Conservation (phyloP, 2,329 filamentous ascomycete species). For the Xylariaceae sp. region DNA sequence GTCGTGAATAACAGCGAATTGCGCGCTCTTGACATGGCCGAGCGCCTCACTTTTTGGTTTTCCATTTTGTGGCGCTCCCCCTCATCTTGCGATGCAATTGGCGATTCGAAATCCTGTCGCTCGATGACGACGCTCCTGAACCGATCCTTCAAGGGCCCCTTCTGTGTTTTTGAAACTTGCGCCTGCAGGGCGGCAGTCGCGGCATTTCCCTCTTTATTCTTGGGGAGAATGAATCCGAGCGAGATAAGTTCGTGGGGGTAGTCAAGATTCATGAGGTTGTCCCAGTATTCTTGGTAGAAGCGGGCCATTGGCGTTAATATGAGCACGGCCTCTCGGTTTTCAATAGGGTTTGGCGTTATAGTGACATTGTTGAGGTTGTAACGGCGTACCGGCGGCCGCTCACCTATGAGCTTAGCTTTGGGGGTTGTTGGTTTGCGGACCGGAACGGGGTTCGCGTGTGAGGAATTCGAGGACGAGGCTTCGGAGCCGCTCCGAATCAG, state of each 20-base stretch:
- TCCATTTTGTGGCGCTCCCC: constrained; percentile 84
- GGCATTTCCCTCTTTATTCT: constrained; percentile 83
- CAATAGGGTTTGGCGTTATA: constrained; percentile 66
- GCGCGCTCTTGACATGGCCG: constrained; percentile 86
- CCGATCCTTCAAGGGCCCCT: constrained; percentile 69
- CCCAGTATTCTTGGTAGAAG: constrained; percentile 95
- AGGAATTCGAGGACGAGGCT: constrained; percentile 16
- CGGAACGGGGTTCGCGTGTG: constrained; percentile 39
- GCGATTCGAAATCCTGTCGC: constrained; percentile 87
- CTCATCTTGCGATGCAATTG: constrained; percentile 75
- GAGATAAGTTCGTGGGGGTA: constrained; percentile 96
- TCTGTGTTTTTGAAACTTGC: constrained; percentile 79
- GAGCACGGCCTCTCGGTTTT: constrained; percentile 78
- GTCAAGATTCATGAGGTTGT: constrained; percentile 74
- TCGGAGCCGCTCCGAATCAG: constrained; percentile 25
- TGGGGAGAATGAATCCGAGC: constrained; percentile 91
- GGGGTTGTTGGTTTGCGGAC: constrained; percentile 57
- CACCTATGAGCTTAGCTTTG: constrained; percentile 48
- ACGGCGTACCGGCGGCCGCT: constrained; percentile 78
- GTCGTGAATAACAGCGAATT: constrained; percentile 96
- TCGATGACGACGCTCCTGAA: constrained; percentile 94
- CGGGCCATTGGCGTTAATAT: constrained; percentile 88
- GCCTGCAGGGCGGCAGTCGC: constrained; percentile 79
- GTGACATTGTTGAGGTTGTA: constrained; percentile 96
- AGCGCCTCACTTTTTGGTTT: constrained; percentile 79